Evolutionary conservation across 495 filamentous ascomycete species (phyloP).

Genomic region (Penicillium lagena): DNA sequence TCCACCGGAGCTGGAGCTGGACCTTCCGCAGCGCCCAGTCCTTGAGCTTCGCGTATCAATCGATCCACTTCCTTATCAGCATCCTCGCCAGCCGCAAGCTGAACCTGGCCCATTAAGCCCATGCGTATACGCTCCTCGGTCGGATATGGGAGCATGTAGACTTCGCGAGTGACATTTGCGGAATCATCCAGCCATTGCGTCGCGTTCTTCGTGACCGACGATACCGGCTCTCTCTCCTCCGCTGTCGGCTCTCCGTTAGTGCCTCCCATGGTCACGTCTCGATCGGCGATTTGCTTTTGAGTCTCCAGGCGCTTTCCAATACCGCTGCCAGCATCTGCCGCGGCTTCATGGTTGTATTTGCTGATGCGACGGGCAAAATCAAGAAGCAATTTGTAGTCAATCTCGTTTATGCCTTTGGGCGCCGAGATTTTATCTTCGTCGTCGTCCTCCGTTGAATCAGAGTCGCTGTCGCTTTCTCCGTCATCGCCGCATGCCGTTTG

Average conservation of each 20-base stretch:
- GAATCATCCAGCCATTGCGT: conserved; percentile 42
- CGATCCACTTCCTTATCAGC: conserved; percentile 37
- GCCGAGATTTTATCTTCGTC: conserved; percentile 2
- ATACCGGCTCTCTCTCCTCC: conserved; percentile 27
- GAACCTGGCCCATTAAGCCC: conserved; percentile 42
- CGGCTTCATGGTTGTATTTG: conserved; percentile 43
- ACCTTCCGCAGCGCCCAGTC: conserved; percentile 24
- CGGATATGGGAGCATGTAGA: conserved; percentile 41
- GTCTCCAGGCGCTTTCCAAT: conserved; percentile 9
- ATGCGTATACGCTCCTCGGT: conserved; percentile 43
- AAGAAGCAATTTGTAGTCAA: conserved; percentile 38
- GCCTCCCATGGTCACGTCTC: conserved; percentile 27
- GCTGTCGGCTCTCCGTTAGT: conserved; percentile 14
- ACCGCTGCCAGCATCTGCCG: conserved; percentile 34
- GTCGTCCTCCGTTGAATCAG: conserved; percentile 19
- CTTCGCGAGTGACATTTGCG: conserved; percentile 35
- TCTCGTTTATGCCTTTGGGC: conserved; percentile 21
- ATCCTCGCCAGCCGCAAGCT: conserved; percentile 30
- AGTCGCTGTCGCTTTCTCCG: conserved; percentile 22
- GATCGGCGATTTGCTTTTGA: conserved; percentile 10
- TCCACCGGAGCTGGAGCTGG: conserved; percentile 11
- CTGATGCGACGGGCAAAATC: conserved; percentile 43
- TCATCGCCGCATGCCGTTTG: conserved; percentile 24
- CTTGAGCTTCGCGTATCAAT: conserved; percentile 36
- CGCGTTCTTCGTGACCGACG: conserved; percentile 36